Evolutionary conservation across 176 grass and related monocot genomes (phyloP), one percentile per base, ranked within the genome.

Genomic region (Triticum monococcum): DNA sequence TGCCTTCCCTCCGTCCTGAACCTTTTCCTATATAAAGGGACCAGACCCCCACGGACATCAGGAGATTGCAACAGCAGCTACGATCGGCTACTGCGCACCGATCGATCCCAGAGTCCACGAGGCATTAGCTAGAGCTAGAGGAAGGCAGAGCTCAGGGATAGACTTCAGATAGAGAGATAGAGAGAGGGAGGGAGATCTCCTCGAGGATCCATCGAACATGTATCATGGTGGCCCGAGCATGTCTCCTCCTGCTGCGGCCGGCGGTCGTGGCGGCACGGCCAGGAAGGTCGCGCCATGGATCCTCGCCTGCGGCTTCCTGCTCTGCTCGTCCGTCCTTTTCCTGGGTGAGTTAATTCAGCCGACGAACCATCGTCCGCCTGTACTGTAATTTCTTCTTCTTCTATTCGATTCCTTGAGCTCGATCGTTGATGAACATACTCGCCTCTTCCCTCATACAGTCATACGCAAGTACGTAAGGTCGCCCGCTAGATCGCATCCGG

Each of bases 241-340:
- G 75, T 6, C 2, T 18, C 16, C 57, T 22, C 16, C 57, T 22
- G 40, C 85, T 20, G 30, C 88, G 3, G 64, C 12, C 41, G 74
- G 46, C 5, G 45, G 73, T 22, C 61, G 17, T 2, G 36, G 6
- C 8, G 82, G 45, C 18, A 9, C 3, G 84, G 18, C 1, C 41
- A 64, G 13, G 60, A 40, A 30, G 81, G 59, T 17, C 0, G 78
- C 82, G 71, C 71, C 82, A 17, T 91, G 90, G 86, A 8, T 82
- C 57, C 40, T 82, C 13, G 82, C 56, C 12, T 81, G 82, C 78
- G 4, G 40, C 63, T 25, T 86, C 7, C 16, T 91, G 64, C 82
- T 91, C 70, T 88, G 62, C 82, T 72, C 74, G 1, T 76, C 79
- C 28, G 3, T 17, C 81, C 9, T 77, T 2, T 48, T 91, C 26